These are phyloP conservation scores for Acmispon strigosus DNA, from an alignment of 306 rosid genomes.

Conservation along the genomic window DNA sequence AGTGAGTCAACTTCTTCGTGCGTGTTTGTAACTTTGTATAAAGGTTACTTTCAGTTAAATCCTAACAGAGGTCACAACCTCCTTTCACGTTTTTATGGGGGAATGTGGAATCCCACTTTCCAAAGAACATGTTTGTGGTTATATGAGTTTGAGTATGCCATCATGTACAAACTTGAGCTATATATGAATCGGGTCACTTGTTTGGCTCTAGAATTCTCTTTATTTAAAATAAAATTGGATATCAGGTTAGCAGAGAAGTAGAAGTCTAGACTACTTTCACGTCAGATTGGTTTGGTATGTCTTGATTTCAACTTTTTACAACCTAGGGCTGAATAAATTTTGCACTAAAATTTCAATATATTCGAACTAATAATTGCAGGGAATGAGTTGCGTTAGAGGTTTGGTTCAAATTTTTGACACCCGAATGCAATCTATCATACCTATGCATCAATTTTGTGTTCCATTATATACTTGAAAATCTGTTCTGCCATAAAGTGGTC, in stretches of 20 bases:
- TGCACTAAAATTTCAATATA: not conserved
- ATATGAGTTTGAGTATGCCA: no score
- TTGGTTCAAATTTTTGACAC: not conserved
- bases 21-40: not conserved
- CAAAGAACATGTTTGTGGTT: no score
- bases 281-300: not conserved
- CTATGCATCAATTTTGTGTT: not conserved
- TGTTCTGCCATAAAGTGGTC: not conserved
- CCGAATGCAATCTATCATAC: not conserved
- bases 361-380: not conserved
- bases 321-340: not conserved
- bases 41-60: no score
- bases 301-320: not conserved
- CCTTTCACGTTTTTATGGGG: no score
- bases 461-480: not conserved
- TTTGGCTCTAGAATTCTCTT: not conserved
- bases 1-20: not conserved
- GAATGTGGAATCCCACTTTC: no score
- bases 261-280: not conserved
- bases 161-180: no score
- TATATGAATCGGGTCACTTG: not conserved
- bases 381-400: not conserved
- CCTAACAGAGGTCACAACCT: no score
- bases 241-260: not conserved
- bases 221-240: not conserved